Evolutionary conservation across 2,329 filamentous ascomycete species (phyloP).

Genomic region (Fusarium sp.): DNA sequence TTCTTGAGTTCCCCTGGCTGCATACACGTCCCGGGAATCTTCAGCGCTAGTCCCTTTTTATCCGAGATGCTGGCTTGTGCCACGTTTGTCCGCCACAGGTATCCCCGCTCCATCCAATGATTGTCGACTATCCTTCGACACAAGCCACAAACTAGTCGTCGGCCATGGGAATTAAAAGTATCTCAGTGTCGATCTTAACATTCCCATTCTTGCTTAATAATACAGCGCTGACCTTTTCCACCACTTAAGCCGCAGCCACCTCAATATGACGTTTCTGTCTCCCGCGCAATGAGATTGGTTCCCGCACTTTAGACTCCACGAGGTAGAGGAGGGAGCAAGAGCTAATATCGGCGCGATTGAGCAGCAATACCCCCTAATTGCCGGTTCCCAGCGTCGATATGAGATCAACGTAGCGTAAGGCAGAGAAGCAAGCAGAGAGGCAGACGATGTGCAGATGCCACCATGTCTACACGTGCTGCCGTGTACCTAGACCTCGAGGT

Average conservation of each 20-base stretch:
- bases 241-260: not conserved
- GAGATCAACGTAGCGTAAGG: slow-evolving; percentile 20
- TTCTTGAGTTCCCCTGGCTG: slow-evolving; percentile 15
- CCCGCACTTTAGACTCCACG: slow-evolving; percentile 5
- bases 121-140: not conserved
- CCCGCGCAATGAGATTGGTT: slow-evolving; percentile 9
- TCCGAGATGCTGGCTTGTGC: not conserved
- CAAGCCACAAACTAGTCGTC: slow-evolving; percentile 24
- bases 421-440: not conserved
- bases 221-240: not conserved
- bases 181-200: slow-evolving; percentile 24
- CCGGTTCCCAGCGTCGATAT: slow-evolving; percentile 21
- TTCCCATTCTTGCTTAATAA: slow-evolving; percentile 30
- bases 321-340: not conserved
- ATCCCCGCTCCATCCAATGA: not conserved
- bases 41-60: slow-evolving; percentile 1
- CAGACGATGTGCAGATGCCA: not conserved
- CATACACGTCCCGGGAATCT: not conserved
- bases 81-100: slow-evolving; percentile 24
- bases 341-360: slow-evolving; percentile 18
- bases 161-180: slow-evolving; percentile 23
- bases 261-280: slow-evolving; percentile 32
- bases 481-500: not conserved
- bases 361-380: not conserved
- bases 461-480: slow-evolving; percentile 7